Base-by-base conservation (phyloP, 2,329 filamentous ascomycete species). In the Acrocalymma vagum region DNA sequence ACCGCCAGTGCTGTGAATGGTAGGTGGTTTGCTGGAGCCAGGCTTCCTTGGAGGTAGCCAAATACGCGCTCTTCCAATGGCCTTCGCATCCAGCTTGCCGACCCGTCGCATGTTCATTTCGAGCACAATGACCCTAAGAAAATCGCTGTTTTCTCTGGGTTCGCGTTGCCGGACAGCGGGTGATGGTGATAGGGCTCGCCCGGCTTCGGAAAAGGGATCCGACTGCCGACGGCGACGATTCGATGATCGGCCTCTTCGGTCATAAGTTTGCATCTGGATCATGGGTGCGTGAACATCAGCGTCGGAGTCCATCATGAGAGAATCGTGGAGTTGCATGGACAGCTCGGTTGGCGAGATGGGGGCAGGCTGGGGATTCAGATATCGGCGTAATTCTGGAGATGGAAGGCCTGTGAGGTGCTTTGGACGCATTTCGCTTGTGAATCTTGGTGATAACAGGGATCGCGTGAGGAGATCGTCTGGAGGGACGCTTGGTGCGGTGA, bases 41-140 rank as follows among this genome's bases (percentile, higher is more conserved):
- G 53, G 38, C 50, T 74, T 71, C 46, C 83, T 74, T 29, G 83
- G 82, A 24, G 83, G 82, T 29, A 85, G 65, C 80, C 81, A 85
- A 45, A 85, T 75, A 40, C 75, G 76, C 17, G 83, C 83, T 48
- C 76, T 73, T 14, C 81, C 80, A 11, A 77, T 72, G 16, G 68
- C 68, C 37, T 79, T 78, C 28, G 79, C 70, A 46, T 82, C 80
- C 29, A 86, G 70, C 67, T 86, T 86, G 39, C 83, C 83, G 45
- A 73, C 74, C 28, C 82, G 77, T 24, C 82, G 77, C 83, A 86
- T 86, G 62, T 85, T 85, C 82, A 85, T 84, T 65, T 86, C 83
- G 31, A 85, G 72, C 9, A 85, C 83, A 11, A 85, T 81, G 50
- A 85, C 78, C 23, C 83, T 78, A 30, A 86, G 66, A 60, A 86